Percentiles rank a stretch among this genome's conserved stretches.
phyloP scores from a whole-genome alignment of 129 eudicot species.

The Deinandra increscens region DNA sequence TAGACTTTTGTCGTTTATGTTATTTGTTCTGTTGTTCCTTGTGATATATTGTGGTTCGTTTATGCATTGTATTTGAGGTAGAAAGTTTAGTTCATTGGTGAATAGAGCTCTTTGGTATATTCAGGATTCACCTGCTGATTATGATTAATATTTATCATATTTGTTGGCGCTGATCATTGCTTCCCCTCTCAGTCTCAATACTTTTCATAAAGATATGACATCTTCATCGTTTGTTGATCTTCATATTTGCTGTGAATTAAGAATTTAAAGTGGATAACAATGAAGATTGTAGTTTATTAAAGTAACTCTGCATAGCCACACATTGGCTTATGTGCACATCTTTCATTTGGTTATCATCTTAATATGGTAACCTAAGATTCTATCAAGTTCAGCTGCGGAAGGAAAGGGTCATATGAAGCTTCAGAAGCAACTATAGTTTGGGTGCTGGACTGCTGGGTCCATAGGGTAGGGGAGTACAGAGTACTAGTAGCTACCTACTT shows the following conservation, averaged over 20 bases:
- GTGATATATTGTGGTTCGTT: neutral
- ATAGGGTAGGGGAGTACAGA: too few species aligned
- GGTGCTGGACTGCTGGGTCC: neutral
- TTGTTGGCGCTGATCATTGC: neutral
- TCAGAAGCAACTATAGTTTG: constrained; percentile 5
- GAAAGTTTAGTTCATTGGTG: neutral
- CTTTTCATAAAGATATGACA: neutral
- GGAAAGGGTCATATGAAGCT: neutral
- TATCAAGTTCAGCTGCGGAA: neutral
- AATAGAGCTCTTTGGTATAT: neutral
- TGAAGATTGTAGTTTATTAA: neutral
- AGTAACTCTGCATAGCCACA: constrained; percentile 10
- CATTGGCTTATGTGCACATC: constrained; percentile 6
- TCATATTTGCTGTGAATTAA: neutral
- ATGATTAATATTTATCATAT: neutral
- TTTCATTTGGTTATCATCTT: neutral
- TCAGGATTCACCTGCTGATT: neutral
- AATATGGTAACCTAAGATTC: neutral
- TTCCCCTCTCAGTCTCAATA: constrained; percentile 2
- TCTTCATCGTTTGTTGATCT: neutral
- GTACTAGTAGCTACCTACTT: neutral
- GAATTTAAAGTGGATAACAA: neutral
- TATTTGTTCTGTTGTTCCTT: neutral
- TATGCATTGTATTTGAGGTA: too few species aligned
- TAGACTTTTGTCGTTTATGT: neutral